Evolutionary conservation across 192 early-diverging fungal species (phyloP).

Genomic region (Backusella macrospora): DNA sequence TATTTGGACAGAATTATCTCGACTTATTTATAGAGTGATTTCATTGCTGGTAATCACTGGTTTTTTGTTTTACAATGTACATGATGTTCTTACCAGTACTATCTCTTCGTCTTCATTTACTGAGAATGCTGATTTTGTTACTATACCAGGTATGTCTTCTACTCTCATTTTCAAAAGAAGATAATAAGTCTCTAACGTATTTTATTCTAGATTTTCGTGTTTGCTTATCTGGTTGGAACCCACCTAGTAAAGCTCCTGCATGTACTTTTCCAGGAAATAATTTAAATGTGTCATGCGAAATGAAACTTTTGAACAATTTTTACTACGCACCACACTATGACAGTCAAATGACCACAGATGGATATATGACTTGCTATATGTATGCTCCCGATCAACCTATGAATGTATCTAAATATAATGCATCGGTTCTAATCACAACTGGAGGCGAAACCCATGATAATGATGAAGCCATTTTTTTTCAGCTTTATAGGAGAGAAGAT

Average conservation of each 20-base stretch:
- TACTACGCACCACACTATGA: not conserved
- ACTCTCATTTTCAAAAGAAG: not conserved
- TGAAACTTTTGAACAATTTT: not conserved
- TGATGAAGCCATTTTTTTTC: not conserved
- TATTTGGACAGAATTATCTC: not conserved
- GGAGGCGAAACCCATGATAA: not conserved
- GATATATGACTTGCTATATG: not conserved
- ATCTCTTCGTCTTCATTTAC: not conserved
- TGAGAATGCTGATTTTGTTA: not conserved
- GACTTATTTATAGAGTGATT: not conserved
- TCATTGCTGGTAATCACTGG: not conserved
- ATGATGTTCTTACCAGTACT: not conserved
- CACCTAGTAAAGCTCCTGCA: not conserved
- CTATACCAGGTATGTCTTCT: slow-evolving; percentile 1
- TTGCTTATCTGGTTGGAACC: not conserved
- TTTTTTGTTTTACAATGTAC: not conserved
- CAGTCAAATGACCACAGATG: not conserved
- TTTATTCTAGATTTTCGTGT: not conserved
- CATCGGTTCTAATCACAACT: not conserved
- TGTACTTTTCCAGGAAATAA: not conserved
- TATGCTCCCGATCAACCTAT: not conserved
- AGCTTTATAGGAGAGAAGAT: not conserved
- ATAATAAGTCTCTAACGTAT: not conserved
- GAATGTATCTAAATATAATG: not conserved
- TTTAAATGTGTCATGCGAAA: not conserved